A percentile compares a stretch with the other conserved stretches of the same genome.
These are phyloP conservation scores for Cercospora sojina DNA, from an alignment of 2,329 filamentous ascomycete genomes.

Conservation along the genomic window DNA sequence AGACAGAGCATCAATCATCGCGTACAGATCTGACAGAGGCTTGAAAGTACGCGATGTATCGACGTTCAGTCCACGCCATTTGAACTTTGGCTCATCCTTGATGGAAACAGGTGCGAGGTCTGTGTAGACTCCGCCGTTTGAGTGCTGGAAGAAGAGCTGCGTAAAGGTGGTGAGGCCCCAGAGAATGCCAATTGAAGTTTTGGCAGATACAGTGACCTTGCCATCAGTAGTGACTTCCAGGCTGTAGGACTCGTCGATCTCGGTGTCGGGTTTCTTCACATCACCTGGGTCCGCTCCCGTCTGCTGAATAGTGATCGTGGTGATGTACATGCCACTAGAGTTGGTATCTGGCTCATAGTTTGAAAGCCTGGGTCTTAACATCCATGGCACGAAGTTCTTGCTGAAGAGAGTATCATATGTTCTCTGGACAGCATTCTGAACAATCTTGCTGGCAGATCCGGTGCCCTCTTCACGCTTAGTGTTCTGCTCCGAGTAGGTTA, in stretches of 20 bases:
- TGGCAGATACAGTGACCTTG: constrained; percentile 61
- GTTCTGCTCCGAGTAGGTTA: constrained; percentile 20
- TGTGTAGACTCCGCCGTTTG: constrained; percentile 62
- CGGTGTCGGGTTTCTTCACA: constrained; percentile 60
- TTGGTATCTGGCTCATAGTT: constrained; percentile 59
- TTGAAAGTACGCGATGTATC: constrained; percentile 75
- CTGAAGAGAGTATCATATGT: constrained; percentile 64
- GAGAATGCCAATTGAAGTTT: constrained; percentile 66
- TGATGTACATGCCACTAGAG: constrained; percentile 51
- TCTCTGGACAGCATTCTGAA: constrained; percentile 52
- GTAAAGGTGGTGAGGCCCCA: constrained; percentile 73
- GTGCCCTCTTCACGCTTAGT: constrained; percentile 10
- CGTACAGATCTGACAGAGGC: constrained; percentile 64
- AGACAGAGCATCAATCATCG: constrained; percentile 71
- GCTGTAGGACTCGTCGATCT: constrained; percentile 74
- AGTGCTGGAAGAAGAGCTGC: constrained; percentile 76
- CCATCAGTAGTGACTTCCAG: constrained; percentile 61
- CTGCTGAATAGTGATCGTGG: constrained; percentile 62
- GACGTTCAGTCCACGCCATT: constrained; percentile 75
- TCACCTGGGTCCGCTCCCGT: constrained; percentile 54
- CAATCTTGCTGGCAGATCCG: constrained; percentile 38
- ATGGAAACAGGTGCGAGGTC: constrained; percentile 68
- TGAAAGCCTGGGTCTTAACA: constrained; percentile 64
- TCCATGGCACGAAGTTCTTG: constrained; percentile 74
- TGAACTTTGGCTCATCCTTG: constrained; percentile 69